These are phyloP conservation scores for Saccharomyces hybrid DNA, from an alignment of 1,139 yeast species.

Conservation along the genomic window DNA sequence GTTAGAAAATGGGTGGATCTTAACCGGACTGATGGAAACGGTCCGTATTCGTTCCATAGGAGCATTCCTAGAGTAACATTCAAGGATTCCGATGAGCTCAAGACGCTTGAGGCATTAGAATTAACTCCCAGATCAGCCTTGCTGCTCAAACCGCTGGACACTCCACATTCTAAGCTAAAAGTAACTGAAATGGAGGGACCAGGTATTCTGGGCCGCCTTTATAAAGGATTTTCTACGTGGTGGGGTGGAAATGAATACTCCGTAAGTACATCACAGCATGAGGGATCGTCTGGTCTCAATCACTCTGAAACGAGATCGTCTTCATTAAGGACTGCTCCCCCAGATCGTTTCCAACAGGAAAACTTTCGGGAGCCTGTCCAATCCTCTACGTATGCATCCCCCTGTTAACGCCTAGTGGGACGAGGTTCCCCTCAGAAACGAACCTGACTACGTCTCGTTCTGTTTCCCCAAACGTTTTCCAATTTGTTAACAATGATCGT, in stretches of 20 bases:
- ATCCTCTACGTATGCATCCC: slow-evolving; percentile 26
- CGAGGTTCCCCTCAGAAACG: slow-evolving; percentile 18
- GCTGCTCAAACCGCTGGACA: slow-evolving; percentile 46
- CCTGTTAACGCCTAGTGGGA: slow-evolving; percentile 2
- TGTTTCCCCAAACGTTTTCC: slow-evolving; percentile 27
- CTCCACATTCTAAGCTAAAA: slow-evolving; percentile 8
- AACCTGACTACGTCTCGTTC: slow-evolving; percentile 19
- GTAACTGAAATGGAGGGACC: slow-evolving; percentile 22
- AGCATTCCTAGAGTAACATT: slow-evolving; percentile 39
- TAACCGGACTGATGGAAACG: slow-evolving; percentile 41
- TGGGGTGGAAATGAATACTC: slow-evolving; percentile 19
- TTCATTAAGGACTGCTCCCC: not conserved
- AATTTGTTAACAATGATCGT: slow-evolving; percentile 21
- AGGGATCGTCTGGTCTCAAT: not conserved
- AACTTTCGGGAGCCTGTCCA: slow-evolving; percentile 13
- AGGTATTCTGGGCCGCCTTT: slow-evolving; percentile 31
- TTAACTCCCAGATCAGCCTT: slow-evolving; percentile 59
- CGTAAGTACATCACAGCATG: not conserved
- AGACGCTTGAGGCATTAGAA: slow-evolving; percentile 40
- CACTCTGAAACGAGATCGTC: not conserved
- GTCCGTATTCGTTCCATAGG: slow-evolving; percentile 41
- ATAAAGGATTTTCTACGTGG: slow-evolving; percentile 30
- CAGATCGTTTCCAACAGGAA: not conserved
- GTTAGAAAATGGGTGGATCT: slow-evolving; percentile 58
- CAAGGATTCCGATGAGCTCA: slow-evolving; percentile 46